phyloP scores from a whole-genome alignment of 441 rosid genomes.

The Heliophila coronopifolia region DNA sequence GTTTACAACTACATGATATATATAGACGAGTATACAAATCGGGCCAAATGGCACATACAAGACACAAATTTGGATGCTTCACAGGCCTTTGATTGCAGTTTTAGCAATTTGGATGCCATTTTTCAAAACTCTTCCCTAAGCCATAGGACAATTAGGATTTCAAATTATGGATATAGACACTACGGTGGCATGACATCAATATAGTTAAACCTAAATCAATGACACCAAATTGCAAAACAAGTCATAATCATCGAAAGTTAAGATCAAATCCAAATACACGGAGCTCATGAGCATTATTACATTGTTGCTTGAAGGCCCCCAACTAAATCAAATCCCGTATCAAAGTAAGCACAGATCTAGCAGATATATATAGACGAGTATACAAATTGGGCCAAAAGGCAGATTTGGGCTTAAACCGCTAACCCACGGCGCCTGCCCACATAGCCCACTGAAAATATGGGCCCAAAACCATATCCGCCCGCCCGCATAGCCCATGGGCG shows the following conservation, averaged over 20 bases:
- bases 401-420: too few species aligned
- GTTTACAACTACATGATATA: too few species aligned
- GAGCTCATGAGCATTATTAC: neutral
- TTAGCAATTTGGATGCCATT: constrained; percentile 61
- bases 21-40: too few species aligned
- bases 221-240: constrained; percentile 5
- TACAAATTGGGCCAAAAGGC: too few species aligned
- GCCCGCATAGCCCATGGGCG: too few species aligned
- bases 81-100: constrained; percentile 67
- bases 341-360: constrained; percentile 16
- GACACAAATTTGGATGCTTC: constrained; percentile 60
- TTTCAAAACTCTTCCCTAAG: constrained; percentile 21
- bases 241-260: neutral
- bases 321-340: neutral
- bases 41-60: too few species aligned
- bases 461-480: too few species aligned
- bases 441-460: too few species aligned
- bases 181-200: neutral
- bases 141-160: constrained; percentile 4
- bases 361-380: too few species aligned
- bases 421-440: too few species aligned
- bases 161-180: neutral
- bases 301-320: neutral
- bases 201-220: neutral
- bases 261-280: neutral